Conservation (phyloP, 345 rosid genomes). For the Clausena lansium region DNA sequence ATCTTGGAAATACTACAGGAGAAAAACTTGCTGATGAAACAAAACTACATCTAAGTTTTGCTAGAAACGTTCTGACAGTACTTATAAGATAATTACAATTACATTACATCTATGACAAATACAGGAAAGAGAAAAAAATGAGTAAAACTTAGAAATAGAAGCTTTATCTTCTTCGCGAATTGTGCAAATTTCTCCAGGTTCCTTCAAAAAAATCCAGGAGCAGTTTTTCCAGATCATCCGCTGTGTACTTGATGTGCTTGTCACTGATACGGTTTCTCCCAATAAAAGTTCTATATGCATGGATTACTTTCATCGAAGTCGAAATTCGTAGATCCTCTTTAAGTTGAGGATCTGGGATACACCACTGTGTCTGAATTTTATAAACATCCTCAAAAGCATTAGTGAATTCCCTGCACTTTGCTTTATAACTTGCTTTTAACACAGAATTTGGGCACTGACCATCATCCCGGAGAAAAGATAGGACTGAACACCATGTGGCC, state of each 20-base stretch:
- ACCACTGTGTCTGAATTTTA: constrained; percentile 62
- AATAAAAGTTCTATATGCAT: constrained; percentile 61
- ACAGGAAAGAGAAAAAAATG: not conserved
- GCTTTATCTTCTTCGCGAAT: constrained; percentile 48
- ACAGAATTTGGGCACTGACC: constrained; percentile 17
- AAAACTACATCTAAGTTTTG: constrained; percentile 6
- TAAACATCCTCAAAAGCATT: constrained; percentile 65
- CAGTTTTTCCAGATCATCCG: constrained; percentile 53
- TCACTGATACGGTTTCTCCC: constrained; percentile 50
- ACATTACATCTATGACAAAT: constrained; percentile 10
- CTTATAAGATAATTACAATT: constrained; percentile 1
- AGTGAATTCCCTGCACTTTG: constrained; percentile 58
- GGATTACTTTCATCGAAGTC: constrained; percentile 62
- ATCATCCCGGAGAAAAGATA: constrained; percentile 45
- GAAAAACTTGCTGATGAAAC: not conserved
- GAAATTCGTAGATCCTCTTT: constrained; percentile 66
- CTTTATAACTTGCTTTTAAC: constrained; percentile 32
- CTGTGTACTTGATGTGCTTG: constrained; percentile 52
- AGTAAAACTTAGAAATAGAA: not conserved
- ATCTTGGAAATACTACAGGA: not conserved
- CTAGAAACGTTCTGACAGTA: not conserved
- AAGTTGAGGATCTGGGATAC: constrained; percentile 58
- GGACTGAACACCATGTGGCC: constrained; percentile 62
- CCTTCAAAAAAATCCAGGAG: constrained; percentile 69
- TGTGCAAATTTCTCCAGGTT: constrained; percentile 36